Evolutionary conservation across 352 stramenopile species (phyloP).

Genomic region (Phytopythium delawarense): DNA sequence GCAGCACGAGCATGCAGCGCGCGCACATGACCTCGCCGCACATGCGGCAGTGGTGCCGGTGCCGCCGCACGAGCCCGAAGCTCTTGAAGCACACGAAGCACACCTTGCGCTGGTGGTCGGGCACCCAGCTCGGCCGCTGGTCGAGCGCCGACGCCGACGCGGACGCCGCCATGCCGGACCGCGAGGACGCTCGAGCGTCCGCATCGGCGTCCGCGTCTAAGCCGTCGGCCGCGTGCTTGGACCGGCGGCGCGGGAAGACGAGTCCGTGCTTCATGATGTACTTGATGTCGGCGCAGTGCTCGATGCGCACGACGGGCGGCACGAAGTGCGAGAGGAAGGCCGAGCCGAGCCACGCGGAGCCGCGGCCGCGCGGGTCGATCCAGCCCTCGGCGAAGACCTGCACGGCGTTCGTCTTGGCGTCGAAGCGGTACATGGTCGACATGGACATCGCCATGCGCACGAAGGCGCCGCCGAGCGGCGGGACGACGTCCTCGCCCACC

Average conservation of each 20-base stretch:
- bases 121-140: conserved; percentile 46
- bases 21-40: conserved; percentile 74
- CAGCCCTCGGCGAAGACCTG: conserved; percentile 66
- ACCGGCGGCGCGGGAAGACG: conserved; percentile 49
- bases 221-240: background rate
- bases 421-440: conserved; percentile 59
- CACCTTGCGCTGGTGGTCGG: conserved; percentile 52
- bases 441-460: conserved; percentile 54
- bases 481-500: conserved; percentile 44
- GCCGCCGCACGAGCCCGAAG: conserved; percentile 53
- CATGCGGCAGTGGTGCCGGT: conserved; percentile 75
- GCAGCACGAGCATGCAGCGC: conserved; percentile 61
- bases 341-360: conserved; percentile 46
- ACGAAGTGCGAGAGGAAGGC: conserved; percentile 62
- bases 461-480: conserved; percentile 19
- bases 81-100: conserved; percentile 71
- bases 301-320: conserved; percentile 51
- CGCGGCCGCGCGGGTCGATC: conserved; percentile 45
- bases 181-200: background rate
- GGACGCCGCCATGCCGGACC: background rate
- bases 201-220: conserved; percentile 1
- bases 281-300: conserved; percentile 73
- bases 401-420: conserved; percentile 43
- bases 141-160: conserved; percentile 12
- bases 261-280: conserved; percentile 78